Base-by-base conservation (phyloP, 306 rosid genomes). In the Dryas drummondii region DNA sequence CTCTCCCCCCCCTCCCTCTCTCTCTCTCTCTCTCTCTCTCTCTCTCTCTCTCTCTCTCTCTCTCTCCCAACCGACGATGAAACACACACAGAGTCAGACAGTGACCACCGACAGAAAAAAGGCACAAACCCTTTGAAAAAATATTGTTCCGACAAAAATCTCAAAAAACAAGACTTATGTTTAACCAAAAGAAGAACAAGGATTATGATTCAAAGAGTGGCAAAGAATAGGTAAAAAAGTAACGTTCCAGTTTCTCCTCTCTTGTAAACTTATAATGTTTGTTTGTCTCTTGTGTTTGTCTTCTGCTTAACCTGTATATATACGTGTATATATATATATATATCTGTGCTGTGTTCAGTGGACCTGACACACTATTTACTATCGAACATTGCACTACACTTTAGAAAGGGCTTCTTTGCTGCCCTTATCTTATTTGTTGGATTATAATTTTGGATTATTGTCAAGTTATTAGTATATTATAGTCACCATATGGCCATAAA, bases 1-100 rank as follows among this genome's bases (percentile, higher is more conserved):
- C 80, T 84, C 82, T 87, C 88, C 80, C 66, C 85, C 74, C 86
- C 78, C 69, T 89, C 97, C 96, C 88, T 93, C 63, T 66, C 81
- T 58, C 19, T 40, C 51, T 9, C 48, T 12, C 57, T 17, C 42
- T 9, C 41, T n/a, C 27, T 64, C 57, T 67, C 45, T 26, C 46
- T 48, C 53, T 66, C 68, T 41, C 32, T n/a, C 37, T 66, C 41
- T 11, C 27, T 7, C 56, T 0, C 41, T 2, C 44, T 4, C 2
- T 5, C 0, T 27, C 37, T 1, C 37, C 37, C 37, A 32, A 32
- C 2, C 2, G 37, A 32, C 37, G 0, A 32, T 1, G 37, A 32
- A 32, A 32, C 37, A 32, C 17, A 7, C 6, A 17, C 15, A 2
- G 11, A 19, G 44, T 12, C 54, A 22, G 12, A 71, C 15, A 52